These are phyloP conservation scores for Hypoxylon sp. DNA, from an alignment of 2,329 filamentous ascomycete genomes.

Conservation along the genomic window DNA sequence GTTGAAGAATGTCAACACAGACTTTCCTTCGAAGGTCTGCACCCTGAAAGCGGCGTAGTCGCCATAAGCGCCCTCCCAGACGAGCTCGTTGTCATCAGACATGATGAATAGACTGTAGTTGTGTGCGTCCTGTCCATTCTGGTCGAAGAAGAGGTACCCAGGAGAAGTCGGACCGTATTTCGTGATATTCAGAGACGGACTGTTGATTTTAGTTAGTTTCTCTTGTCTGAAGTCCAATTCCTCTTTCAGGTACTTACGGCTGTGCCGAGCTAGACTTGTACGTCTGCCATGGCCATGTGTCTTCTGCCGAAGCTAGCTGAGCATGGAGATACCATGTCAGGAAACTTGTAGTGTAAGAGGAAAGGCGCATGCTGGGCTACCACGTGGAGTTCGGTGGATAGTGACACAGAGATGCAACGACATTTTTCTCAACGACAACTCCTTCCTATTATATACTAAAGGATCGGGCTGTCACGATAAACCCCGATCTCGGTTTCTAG, in stretches of 20 bases:
- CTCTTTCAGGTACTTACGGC: slow-evolving; percentile 30
- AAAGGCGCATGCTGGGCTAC: slow-evolving; percentile 17
- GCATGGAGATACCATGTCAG: slow-evolving; percentile 9
- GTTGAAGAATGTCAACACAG: slow-evolving; percentile 45
- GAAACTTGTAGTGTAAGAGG: not conserved
- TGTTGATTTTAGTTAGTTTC: not conserved
- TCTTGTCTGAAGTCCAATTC: too few species aligned
- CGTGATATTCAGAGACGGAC: slow-evolving; percentile 32
- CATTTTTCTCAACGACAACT: too few species aligned
- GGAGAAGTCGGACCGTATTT: slow-evolving; percentile 33
- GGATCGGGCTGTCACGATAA: too few species aligned
- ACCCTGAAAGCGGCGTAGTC: slow-evolving; percentile 41
- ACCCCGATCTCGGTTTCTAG: slow-evolving; percentile 20
- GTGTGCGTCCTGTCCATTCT: slow-evolving; percentile 36
- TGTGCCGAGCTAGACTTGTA: slow-evolving; percentile 33
- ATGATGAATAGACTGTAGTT: slow-evolving; percentile 39
- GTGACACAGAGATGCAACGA: too few species aligned
- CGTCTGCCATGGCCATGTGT: slow-evolving; percentile 38
- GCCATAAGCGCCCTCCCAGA: slow-evolving; percentile 42
- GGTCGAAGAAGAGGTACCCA: slow-evolving; percentile 38
- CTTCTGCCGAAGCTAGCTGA: slow-evolving; percentile 19
- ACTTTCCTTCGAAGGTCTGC: slow-evolving; percentile 44
- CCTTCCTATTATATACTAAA: too few species aligned
- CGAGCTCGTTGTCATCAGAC: slow-evolving; percentile 42
- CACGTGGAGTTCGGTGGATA: too few species aligned